A percentile compares a stretch with the other conserved stretches of the same genome.
Conservation (phyloP, 441 rosid genomes). For the Isatis lusitanica region DNA sequence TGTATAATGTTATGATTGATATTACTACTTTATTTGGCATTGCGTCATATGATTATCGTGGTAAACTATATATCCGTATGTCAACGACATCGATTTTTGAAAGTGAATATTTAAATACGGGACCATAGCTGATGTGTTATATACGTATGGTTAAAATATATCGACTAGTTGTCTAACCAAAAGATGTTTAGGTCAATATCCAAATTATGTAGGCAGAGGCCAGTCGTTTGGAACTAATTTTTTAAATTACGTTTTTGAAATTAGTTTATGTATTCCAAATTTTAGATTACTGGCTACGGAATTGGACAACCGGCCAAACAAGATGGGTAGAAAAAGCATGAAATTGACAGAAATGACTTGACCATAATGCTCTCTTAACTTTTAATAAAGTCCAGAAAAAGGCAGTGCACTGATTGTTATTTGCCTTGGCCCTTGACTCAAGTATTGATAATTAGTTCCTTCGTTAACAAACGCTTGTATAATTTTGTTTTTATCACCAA, state of each 20-base stretch:
- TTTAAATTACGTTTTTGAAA: neutral
- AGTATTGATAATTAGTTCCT: neutral
- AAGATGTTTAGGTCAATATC: neutral
- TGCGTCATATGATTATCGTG: slow-evolving; percentile 26
- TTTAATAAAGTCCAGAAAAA: slow-evolving; percentile 8
- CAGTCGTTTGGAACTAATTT: too few species aligned
- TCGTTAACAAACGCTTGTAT: neutral
- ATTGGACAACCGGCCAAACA: slow-evolving; percentile 17
- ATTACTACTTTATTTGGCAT: slow-evolving; percentile 14
- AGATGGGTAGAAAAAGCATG: slow-evolving; percentile 17
- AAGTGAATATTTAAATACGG: neutral
- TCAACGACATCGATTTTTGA: slow-evolving; percentile 9
- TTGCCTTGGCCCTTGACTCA: neutral
- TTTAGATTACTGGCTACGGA: neutral
- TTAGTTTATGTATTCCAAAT: neutral
- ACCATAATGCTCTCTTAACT: slow-evolving; percentile 16
- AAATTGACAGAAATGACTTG: slow-evolving; percentile 30
- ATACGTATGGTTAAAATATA: neutral
- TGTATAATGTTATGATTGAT: neutral
- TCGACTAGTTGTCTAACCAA: neutral
- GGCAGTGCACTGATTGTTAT: neutral
- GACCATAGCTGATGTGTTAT: neutral
- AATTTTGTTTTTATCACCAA: neutral
- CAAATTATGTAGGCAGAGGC: neutral
- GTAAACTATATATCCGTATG: slow-evolving; percentile 16